These are phyloP conservation scores for Microglena sp. DNA, from an alignment of 139 green algal genomes.

Conservation along the genomic window DNA sequence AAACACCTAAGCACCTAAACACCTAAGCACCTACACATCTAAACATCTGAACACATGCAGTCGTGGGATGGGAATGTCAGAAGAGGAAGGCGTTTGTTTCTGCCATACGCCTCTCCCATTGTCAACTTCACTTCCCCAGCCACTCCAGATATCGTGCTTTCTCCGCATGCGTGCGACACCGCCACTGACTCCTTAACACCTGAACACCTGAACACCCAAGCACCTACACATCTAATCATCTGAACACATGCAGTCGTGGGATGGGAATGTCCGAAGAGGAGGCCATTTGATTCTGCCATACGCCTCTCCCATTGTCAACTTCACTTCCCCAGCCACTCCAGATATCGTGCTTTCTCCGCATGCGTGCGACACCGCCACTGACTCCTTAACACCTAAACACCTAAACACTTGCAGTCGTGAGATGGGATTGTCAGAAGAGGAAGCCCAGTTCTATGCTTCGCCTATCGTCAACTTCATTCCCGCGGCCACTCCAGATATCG, in stretches of 20 bases:
- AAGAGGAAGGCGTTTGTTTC: neutral
- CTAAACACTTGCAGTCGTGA: conserved; percentile 6
- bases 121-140: neutral
- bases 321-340: conserved; percentile 12
- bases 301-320: neutral
- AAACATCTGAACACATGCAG: neutral
- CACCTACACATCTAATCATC: neutral
- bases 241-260: neutral
- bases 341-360: conserved; percentile 54
- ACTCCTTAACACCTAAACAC: conserved; percentile 20
- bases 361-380: conserved; percentile 60
- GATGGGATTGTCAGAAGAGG: neutral
- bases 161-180: neutral
- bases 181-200: neutral
- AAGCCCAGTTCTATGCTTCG: neutral
- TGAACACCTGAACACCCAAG: neutral
- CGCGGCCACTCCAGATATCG: conserved; percentile 26
- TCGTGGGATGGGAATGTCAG: too few species aligned
- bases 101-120: neutral
- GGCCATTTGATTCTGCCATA: neutral
- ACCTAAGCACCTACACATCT: neutral
- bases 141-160: neutral
- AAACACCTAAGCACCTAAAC: neutral
- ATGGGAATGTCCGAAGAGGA: neutral
- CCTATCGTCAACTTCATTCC: conserved; percentile 4